Base-by-base conservation (phyloP, 2,329 filamentous ascomycete species). In the Venturia aucupariae region DNA sequence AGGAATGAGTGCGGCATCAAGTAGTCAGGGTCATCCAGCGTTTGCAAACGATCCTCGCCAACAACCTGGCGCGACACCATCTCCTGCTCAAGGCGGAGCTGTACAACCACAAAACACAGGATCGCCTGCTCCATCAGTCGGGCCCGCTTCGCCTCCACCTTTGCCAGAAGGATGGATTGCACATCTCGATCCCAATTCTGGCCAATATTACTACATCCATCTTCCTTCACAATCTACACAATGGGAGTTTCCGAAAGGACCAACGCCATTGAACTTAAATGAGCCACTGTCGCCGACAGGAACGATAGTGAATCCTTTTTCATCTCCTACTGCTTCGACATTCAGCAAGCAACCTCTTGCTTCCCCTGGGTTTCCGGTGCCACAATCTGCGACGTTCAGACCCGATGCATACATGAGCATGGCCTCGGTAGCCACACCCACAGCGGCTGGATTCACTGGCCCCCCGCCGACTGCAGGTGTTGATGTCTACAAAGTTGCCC, bases 151-250 rank as follows among this genome's bases (percentile, higher is more conserved):
- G 19, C 94, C 94, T 39, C 94, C 94, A 27, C 94, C 93, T 2
- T 82, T 99, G 19, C 94, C 94, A 6, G 94, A 99, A 77, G 94
- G 94, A 41, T 99, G 94, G 94, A 97, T 99, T 71, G 91, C 94
- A 24, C 94, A 97, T 74, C 82, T 97, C 4, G 94, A 99, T 73
- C 90, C 91, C 69, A 96, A 90, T 72, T 97, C 93, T 2, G 94
- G 94, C 1, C 93, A 97, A 73, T 99, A 97, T 76, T 99, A 99
- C 75, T 99, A 99, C 72, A 99, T 99, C 66, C 94, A 99, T 74
- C 82, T 99, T 38, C 90, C 92, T 1, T 92, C 90, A 0, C 94
- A 97, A 73, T 91, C 92, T 2, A 99, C 94, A 0, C 94, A 99
- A 73, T 99, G 94, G 94, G 94, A 99, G 72, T 97, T 97, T 69